Conservation (phyloP, 139 green algal genomes). For the Chloropicon primus region DNA sequence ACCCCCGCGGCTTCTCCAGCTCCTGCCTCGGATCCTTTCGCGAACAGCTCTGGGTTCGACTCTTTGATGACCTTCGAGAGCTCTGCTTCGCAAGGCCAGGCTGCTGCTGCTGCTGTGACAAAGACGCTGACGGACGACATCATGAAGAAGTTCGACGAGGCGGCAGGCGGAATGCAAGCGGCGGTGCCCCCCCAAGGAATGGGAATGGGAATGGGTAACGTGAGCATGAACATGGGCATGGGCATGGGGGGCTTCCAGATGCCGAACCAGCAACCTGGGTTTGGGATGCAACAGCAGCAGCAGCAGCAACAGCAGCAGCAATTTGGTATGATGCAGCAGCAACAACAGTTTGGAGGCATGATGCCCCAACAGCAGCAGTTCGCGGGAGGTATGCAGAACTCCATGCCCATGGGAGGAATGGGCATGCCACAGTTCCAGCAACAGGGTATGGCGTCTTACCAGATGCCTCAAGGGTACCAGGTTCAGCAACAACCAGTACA, state of each 20-base stretch:
- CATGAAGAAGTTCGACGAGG: conserved; percentile 28
- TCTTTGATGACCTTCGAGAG: background rate
- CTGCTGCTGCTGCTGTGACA: background rate
- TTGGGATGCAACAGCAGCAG: background rate
- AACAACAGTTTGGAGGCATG: too few species aligned
- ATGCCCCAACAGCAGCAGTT: too few species aligned
- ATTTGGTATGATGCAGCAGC: background rate
- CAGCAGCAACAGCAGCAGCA: background rate
- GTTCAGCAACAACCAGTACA: background rate
- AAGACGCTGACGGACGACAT: conserved; percentile 27
- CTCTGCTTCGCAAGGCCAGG: background rate
- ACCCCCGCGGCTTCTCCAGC: background rate
- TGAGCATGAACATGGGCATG: background rate
- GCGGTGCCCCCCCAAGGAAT: background rate
- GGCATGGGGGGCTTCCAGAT: background rate
- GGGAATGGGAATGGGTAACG: background rate
- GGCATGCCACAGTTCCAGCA: background rate
- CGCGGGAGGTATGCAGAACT: background rate
- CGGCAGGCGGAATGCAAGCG: background rate
- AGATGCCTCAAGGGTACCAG: background rate
- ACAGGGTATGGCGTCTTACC: background rate
- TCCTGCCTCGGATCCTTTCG: conserved; percentile 16
- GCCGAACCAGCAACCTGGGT: background rate
- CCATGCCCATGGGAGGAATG: background rate
- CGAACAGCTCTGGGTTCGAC: conserved; percentile 5